phyloP scores from a whole-genome alignment of 805 yeast genomes.

The Blastobotrys terrestris region DNA sequence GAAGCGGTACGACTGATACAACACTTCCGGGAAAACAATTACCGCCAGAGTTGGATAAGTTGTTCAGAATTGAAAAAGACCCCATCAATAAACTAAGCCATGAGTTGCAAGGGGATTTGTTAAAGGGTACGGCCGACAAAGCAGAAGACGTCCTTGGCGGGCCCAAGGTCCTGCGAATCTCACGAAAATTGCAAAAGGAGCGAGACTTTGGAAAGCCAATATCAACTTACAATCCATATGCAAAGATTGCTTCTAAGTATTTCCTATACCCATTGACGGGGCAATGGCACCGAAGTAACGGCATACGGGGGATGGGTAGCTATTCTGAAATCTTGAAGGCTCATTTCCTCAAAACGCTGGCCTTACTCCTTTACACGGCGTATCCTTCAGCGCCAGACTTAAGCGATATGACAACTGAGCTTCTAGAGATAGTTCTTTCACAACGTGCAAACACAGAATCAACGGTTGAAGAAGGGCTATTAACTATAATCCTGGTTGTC shows the following conservation, averaged over 20 bases:
- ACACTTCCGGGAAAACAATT: conserved; percentile 38
- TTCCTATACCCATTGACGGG: conserved; percentile 52
- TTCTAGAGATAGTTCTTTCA: conserved; percentile 29
- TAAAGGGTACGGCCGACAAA: conserved; percentile 18
- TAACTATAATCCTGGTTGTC: conserved; percentile 28
- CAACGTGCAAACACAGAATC: conserved; percentile 14
- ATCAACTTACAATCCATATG: conserved; percentile 32
- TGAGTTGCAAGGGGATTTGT: conserved; percentile 20
- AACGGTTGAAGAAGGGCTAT: conserved; percentile 27
- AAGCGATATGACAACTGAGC: conserved; percentile 53
- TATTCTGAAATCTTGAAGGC: conserved; percentile 49
- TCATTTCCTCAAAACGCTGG: conserved; percentile 55
- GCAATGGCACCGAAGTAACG: conserved; percentile 40
- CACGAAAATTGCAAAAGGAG: conserved; percentile 21
- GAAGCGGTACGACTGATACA: conserved; percentile 44
- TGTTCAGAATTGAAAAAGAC: conserved; percentile 28
- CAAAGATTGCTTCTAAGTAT: conserved; percentile 37
- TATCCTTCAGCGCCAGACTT: conserved; percentile 48
- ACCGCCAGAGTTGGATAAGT: conserved; percentile 43
- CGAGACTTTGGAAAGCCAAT: conserved; percentile 3
- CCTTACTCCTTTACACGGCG: conserved; percentile 51
- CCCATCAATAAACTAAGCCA: conserved; percentile 6
- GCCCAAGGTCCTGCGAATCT: conserved; percentile 27
- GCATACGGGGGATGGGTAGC: conserved; percentile 43
- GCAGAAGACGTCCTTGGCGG: conserved; percentile 23